Conservation (phyloP, 345 rosid genomes). For the Abelmoschus esculentus region DNA sequence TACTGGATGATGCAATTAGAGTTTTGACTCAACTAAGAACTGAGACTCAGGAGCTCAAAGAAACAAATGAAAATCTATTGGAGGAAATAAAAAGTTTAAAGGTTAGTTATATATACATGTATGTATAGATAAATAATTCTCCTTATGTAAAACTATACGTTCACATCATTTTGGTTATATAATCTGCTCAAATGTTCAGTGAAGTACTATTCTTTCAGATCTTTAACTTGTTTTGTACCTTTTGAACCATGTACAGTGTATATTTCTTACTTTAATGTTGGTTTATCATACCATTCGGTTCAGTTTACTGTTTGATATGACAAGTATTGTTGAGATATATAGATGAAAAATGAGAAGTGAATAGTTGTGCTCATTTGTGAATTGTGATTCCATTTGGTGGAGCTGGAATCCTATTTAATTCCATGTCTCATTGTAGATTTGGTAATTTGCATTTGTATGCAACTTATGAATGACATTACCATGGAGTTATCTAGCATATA, state of each 20-base stretch:
- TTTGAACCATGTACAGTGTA: background rate
- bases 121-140: background rate
- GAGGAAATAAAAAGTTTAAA: slow-evolving; percentile 76
- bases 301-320: slow-evolving; percentile 1
- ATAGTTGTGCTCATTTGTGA: background rate
- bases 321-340: background rate
- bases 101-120: slow-evolving; percentile 31
- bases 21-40: slow-evolving; percentile 68
- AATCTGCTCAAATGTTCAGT: background rate
- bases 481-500: background rate
- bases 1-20: slow-evolving; percentile 77
- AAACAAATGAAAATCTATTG: slow-evolving; percentile 62
- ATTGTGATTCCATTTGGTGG: background rate
- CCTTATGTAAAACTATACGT: background rate
- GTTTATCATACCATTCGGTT: background rate
- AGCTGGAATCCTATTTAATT: background rate
- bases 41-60: slow-evolving; percentile 71
- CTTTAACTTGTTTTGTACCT: background rate
- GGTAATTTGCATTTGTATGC: background rate
- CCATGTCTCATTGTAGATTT: background rate
- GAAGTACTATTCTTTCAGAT: background rate
- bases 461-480: background rate
- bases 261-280: background rate
- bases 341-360: background rate
- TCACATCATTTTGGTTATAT: background rate